These are phyloP conservation scores for Articulospora tetracladia DNA, from an alignment of 495 filamentous ascomycete genomes.

Conservation along the genomic window DNA sequence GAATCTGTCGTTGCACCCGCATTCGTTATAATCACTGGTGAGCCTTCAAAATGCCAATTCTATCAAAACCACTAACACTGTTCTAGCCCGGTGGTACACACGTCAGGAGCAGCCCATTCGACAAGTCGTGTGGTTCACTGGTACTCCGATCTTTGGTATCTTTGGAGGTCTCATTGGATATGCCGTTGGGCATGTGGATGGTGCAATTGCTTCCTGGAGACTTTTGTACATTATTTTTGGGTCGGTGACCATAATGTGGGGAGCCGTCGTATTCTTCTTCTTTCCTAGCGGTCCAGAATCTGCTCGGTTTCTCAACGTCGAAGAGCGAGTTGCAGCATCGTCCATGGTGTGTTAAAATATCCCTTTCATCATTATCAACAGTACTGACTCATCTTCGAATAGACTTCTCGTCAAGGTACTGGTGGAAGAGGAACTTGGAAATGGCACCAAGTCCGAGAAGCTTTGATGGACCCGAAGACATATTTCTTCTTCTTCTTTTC, in stretches of 20 bases:
- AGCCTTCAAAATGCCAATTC: too few relatives aligned
- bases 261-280: constrained; percentile 50
- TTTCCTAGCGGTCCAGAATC: constrained; percentile 61
- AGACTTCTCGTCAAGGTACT: too few relatives aligned
- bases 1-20: neutral
- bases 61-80: too few relatives aligned
- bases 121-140: constrained; percentile 33
- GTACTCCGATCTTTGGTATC: constrained; percentile 34
- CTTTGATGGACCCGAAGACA: constrained; percentile 50
- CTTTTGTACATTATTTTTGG: constrained; percentile 47
- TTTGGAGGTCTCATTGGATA: constrained; percentile 50
- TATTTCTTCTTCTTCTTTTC: constrained; percentile 40
- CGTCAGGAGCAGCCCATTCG: neutral
- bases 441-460: constrained; percentile 50
- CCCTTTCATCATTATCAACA: too few relatives aligned
- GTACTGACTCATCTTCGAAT: too few relatives aligned
- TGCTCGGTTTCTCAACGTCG: constrained; percentile 28
- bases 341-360: constrained; percentile 21
- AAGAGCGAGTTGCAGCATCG: constrained; percentile 26
- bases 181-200: constrained; percentile 46
- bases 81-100: constrained; percentile 10
- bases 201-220: constrained; percentile 39
- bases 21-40: constrained; percentile 18
- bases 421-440: constrained; percentile 34
- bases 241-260: constrained; percentile 50